A percentile compares a stretch with the other conserved stretches of the same genome.
These are phyloP conservation scores for Eimeria maxima DNA, from an alignment of 169 alveolate genomes.

Conservation along the genomic window DNA sequence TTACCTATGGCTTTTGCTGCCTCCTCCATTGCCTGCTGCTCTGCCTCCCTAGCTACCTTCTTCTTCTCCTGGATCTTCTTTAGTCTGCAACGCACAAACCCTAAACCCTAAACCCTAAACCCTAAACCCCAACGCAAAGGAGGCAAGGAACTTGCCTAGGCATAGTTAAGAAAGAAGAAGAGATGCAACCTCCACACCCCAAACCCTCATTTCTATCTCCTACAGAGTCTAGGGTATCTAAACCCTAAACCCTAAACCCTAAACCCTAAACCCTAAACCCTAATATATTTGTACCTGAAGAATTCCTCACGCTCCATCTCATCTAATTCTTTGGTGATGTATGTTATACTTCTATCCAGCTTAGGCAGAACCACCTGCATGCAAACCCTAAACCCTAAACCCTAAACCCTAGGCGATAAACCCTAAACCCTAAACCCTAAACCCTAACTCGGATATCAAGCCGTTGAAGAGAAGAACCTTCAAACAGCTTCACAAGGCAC, in stretches of 20 bases:
- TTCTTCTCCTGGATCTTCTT: constrained; percentile 81
- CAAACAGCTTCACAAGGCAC: too few species aligned
- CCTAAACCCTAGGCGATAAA: neutral
- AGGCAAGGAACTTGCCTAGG: too few species aligned
- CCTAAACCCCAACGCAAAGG: too few species aligned
- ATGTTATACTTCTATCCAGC: constrained; percentile 91
- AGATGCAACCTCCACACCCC: too few species aligned
- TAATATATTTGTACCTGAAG: constrained; percentile 87
- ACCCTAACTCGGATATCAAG: neutral
- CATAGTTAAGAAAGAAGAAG: too few species aligned
- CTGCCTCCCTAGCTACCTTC: constrained; percentile 90
- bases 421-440: neutral
- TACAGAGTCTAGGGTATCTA: too few species aligned
- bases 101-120: neutral
- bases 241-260: neutral
- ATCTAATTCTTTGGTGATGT: constrained; percentile 95
- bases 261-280: constrained; percentile 6
- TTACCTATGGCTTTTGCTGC: constrained; percentile 16
- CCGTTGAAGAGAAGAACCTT: neutral
- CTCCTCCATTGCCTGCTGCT: constrained; percentile 25
- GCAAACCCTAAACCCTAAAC: neutral
- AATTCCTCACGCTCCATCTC: constrained; percentile 97
- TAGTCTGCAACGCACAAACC: constrained; percentile 20
- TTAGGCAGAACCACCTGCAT: constrained; percentile 93
- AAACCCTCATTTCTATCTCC: too few species aligned